phyloP scores from a whole-genome alignment of 257 asterid genomes.

The Ligustrum vulgare region DNA sequence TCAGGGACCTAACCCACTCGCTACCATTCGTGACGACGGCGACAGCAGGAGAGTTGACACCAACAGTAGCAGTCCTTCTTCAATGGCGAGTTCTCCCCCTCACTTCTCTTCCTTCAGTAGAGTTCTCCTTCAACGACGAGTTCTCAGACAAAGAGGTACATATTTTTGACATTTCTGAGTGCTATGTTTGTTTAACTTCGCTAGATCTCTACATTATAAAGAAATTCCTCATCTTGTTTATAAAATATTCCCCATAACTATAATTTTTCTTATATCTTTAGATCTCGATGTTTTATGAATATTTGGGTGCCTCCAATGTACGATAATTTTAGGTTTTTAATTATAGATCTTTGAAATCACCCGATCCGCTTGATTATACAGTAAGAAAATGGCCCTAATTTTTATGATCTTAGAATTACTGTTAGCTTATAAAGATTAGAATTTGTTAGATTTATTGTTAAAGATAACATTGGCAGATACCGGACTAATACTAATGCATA shows the following conservation, averaged over 20 bases:
- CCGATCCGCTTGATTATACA: neutral
- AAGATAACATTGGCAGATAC: too few relatives aligned
- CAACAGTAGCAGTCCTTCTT: too few relatives aligned
- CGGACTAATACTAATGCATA: too few relatives aligned
- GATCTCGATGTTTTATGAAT: neutral
- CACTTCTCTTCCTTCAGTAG: too few relatives aligned
- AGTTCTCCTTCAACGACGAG: too few relatives aligned
- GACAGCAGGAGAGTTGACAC: too few relatives aligned
- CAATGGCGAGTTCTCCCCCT: too few relatives aligned
- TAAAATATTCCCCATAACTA: neutral
- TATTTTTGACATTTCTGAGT: too few relatives aligned
- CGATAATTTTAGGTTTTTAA: neutral
- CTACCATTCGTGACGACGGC: too few relatives aligned
- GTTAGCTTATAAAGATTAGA: neutral
- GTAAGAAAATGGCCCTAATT: neutral
- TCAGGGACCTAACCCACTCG: too few relatives aligned
- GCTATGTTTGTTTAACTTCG: neutral
- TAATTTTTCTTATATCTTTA: too few relatives aligned
- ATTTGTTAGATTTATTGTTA: neutral
- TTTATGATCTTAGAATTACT: neutral
- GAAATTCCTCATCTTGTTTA: neutral
- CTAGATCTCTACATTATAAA: neutral
- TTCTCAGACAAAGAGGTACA: neutral
- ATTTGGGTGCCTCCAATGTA: neutral
- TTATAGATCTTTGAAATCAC: neutral